Base-by-base conservation (phyloP, 495 filamentous ascomycete species). In the Aspergillus coremiiformis region DNA sequence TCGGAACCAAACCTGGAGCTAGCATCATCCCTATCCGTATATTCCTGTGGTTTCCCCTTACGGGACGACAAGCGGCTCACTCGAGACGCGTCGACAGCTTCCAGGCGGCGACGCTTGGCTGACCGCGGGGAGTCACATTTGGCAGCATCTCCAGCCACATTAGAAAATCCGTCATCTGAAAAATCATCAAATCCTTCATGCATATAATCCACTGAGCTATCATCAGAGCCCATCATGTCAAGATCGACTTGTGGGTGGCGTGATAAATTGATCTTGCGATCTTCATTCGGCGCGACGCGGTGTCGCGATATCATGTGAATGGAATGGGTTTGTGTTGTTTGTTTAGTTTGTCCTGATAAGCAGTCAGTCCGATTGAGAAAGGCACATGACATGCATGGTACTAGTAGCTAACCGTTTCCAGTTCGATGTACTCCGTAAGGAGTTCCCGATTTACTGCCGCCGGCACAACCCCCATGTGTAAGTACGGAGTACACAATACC, bases 61-160 rank as follows among this genome's bases (percentile, higher is more conserved):
- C 27, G 39, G 2, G n/a, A 29, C 23, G 29, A 41, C 19, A 15
- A 17, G 1, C 4, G 37, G 6, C 37, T 21, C 19, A 41, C 19
- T 20, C 17, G 17, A 41, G 37, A 21, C 17, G 37, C 37, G 15
- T 7, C 17, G 37, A 10, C 17, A 11, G 17, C 37, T 9, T 41
- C 17, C 37, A 41, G 11, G 37, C 72, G 71, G 35, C 64, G 66
- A 24, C 69, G 69, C 50, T 76, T 76, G 5, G 61, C 37, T 14
- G 69, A 59, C 42, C 62, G 65, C 14, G 67, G 53, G 12, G 60
- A 57, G 10, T 56, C 53, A 27, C 17, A 20, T 15, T 50, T n/a
- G 46, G 26, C 15, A 14, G 21, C 27, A 14, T 48, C 39, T 12
- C 39, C 48, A 21, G 46, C 32, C 21, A 48, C 39, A 30, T 58